These are phyloP conservation scores for Yarrowia sp. DNA, from an alignment of 805 yeast genomes.

Conservation along the genomic window DNA sequence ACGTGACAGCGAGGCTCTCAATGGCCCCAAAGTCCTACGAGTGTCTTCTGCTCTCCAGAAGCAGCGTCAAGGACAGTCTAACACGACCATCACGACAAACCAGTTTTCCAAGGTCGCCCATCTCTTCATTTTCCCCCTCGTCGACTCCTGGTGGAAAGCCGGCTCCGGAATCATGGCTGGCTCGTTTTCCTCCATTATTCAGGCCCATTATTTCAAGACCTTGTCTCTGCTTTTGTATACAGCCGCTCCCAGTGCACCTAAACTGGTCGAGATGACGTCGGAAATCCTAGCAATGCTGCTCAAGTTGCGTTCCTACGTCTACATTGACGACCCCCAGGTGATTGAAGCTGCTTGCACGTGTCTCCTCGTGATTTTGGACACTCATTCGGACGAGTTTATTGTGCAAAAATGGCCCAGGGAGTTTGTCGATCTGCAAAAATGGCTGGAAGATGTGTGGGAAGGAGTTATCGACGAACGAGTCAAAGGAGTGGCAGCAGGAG, in stretches of 20 bases:
- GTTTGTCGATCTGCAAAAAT: slow-evolving; percentile 47
- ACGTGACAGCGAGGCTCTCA: slow-evolving; percentile 42
- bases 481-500: slow-evolving; percentile 49
- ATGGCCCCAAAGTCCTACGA: slow-evolving; percentile 47
- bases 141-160: slow-evolving; percentile 57
- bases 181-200: slow-evolving; percentile 60
- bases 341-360: slow-evolving; percentile 49
- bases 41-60: slow-evolving; percentile 46
- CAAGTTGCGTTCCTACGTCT: slow-evolving; percentile 33
- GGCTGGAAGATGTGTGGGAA: slow-evolving; percentile 49
- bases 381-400: slow-evolving; percentile 46
- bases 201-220: slow-evolving; percentile 66
- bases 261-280: slow-evolving; percentile 62
- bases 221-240: slow-evolving; percentile 63
- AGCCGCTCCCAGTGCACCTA: slow-evolving; percentile 62
- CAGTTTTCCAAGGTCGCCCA: slow-evolving; percentile 57
- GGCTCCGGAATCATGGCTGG: slow-evolving; percentile 58
- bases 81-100: slow-evolving; percentile 46
- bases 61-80: slow-evolving; percentile 36
- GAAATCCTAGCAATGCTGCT: slow-evolving; percentile 55
- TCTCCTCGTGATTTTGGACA: slow-evolving; percentile 48
- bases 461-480: slow-evolving; percentile 46
- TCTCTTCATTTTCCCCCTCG: slow-evolving; percentile 62
- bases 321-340: slow-evolving; percentile 42
- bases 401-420: slow-evolving; percentile 46